Evolutionary conservation across 192 early-diverging fungal genomes (phyloP).

Genomic region (Coemansia sp.): DNA sequence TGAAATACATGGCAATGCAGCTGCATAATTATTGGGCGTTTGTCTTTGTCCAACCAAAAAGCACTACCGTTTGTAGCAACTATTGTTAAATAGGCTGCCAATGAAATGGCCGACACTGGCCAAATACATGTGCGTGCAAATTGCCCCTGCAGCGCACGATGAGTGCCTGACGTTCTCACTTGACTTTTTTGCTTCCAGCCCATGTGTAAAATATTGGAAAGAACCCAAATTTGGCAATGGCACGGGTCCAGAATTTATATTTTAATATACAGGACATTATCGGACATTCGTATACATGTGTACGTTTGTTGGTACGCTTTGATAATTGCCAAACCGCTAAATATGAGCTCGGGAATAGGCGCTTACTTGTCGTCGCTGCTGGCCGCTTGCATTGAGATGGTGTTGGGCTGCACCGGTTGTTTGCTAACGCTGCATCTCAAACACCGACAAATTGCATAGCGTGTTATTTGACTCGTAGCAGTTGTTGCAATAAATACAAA

Average conservation of each 20-base stretch:
- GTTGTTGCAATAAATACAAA: background rate
- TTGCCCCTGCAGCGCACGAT: background rate
- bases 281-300: background rate
- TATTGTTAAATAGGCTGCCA: background rate
- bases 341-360: background rate
- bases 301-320: background rate
- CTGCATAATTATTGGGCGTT: background rate
- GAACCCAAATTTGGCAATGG: background rate
- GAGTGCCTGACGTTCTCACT: background rate
- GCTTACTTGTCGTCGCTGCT: background rate
- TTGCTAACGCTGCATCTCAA: background rate
- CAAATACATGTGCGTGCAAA: background rate
- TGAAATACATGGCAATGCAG: background rate
- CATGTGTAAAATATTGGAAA: background rate
- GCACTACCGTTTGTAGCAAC: background rate
- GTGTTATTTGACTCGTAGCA: background rate
- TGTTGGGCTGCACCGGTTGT: background rate
- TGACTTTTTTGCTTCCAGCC: background rate
- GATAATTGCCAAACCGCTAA: background rate
- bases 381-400: background rate
- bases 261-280: background rate
- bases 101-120: background rate
- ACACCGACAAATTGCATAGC: background rate
- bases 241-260: background rate
- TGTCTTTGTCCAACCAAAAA: background rate